A percentile compares a stretch with the other conserved stretches of the same genome.
These are phyloP conservation scores for Lizonia empirigonia DNA, from an alignment of 2,329 filamentous ascomycete species.

Conservation along the genomic window DNA sequence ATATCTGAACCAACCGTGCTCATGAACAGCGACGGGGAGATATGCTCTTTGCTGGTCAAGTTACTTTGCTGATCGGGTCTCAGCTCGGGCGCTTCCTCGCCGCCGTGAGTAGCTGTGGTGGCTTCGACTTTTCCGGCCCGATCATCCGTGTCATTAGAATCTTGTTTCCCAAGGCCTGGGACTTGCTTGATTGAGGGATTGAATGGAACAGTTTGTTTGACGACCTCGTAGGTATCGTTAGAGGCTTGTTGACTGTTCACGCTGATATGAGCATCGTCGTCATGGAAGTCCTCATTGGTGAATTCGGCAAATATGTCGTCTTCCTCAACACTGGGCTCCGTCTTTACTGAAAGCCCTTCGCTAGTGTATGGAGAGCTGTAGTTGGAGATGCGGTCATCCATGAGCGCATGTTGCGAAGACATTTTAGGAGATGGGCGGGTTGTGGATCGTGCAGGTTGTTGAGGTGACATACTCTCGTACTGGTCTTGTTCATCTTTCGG, in stretches of 20 bases:
- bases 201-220: neutral
- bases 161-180: neutral
- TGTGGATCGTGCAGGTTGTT: neutral
- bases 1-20: too few species aligned
- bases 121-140: neutral
- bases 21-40: too few species aligned
- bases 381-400: neutral
- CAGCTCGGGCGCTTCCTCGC: neutral
- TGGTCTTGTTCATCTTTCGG: neutral
- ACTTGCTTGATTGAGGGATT: neutral
- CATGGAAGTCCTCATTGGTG: neutral
- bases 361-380: neutral
- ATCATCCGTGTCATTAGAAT: too few species aligned
- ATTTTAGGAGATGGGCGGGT: neutral
- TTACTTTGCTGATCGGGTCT: too few species aligned
- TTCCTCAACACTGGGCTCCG: neutral
- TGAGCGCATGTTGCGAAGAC: neutral
- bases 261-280: neutral
- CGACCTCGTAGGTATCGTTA: neutral
- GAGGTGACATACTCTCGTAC: neutral
- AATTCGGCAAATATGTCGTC: slow-evolving; percentile 1
- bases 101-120: too few species aligned
- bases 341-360: neutral
- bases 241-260: neutral
- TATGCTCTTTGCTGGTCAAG: too few species aligned